A percentile compares a stretch with the other conserved stretches of the same genome.
phyloP scores from a whole-genome alignment of 2,329 filamentous ascomycete genomes.

The Fusarium newnesense region DNA sequence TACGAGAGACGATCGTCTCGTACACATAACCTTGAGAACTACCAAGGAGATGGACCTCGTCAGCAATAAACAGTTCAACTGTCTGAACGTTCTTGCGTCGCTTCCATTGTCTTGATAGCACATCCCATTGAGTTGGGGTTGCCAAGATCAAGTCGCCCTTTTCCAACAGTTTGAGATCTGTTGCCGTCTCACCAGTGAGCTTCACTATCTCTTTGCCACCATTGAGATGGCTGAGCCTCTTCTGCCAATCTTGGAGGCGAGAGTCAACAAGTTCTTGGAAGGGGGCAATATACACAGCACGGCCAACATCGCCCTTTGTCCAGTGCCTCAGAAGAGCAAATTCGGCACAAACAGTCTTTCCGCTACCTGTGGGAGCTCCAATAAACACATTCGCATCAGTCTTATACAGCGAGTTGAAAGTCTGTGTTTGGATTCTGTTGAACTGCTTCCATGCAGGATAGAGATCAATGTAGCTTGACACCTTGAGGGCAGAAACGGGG shows the following conservation, averaged over 20 bases:
- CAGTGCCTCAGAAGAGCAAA: slow-evolving; percentile 92
- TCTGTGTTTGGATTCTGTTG: slow-evolving; percentile 97
- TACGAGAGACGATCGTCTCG: slow-evolving; percentile 95
- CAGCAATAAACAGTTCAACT: slow-evolving; percentile 90
- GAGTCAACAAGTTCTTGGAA: slow-evolving; percentile 93
- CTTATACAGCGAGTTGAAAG: slow-evolving; percentile 92
- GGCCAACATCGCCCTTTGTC: slow-evolving; percentile 67
- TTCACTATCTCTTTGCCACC: slow-evolving; percentile 93
- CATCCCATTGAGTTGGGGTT: slow-evolving; percentile 95
- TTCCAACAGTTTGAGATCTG: slow-evolving; percentile 89
- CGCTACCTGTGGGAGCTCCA: slow-evolving; percentile 91
- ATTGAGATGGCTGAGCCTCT: slow-evolving; percentile 74
- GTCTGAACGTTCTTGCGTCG: slow-evolving; percentile 93
- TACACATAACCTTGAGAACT: slow-evolving; percentile 89
- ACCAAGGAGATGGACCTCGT: slow-evolving; percentile 93
- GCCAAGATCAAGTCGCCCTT: slow-evolving; percentile 89
- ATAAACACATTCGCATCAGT: slow-evolving; percentile 95
- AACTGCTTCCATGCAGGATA: slow-evolving; percentile 89
- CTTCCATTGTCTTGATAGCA: slow-evolving; percentile 95
- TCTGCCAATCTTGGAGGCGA: slow-evolving; percentile 85
- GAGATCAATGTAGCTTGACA: slow-evolving; percentile 80
- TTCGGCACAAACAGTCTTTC: slow-evolving; percentile 97
- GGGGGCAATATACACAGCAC: slow-evolving; percentile 92
- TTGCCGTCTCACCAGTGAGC: slow-evolving; percentile 90
- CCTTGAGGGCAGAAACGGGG: slow-evolving; percentile 88